These are phyloP conservation scores for Pichia inconspicua DNA, from an alignment of 1,139 yeast species.

Conservation along the genomic window DNA sequence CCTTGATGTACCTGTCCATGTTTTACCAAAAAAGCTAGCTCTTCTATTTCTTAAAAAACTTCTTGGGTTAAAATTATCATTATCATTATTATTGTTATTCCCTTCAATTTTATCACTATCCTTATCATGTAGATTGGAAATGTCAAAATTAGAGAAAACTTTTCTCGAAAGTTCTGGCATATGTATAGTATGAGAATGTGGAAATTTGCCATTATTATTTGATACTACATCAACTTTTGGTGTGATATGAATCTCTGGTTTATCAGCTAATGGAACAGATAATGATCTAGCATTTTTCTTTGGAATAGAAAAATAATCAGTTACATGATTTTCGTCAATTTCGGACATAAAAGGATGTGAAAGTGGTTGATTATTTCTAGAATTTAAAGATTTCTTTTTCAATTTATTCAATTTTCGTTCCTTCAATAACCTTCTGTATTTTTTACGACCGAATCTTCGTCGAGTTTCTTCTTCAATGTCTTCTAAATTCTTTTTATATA, in stretches of 20 bases:
- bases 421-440: slow-evolving; percentile 15
- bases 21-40: slow-evolving; percentile 21
- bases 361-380: slow-evolving; percentile 18
- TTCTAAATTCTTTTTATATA: neutral
- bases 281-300: slow-evolving; percentile 5
- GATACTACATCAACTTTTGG: slow-evolving; percentile 3
- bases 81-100: slow-evolving; percentile 1
- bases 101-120: neutral
- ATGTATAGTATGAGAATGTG: slow-evolving; percentile 9
- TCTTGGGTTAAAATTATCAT: neutral
- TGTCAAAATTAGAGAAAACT: slow-evolving; percentile 3
- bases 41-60: slow-evolving; percentile 14
- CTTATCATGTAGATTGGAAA: slow-evolving; percentile 10
- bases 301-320: slow-evolving; percentile 1
- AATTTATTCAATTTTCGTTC: slow-evolving; percentile 15
- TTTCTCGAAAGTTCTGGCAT: slow-evolving; percentile 9
- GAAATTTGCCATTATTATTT: slow-evolving; percentile 1
- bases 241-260: slow-evolving; percentile 6
- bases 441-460: slow-evolving; percentile 20
- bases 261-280: slow-evolving; percentile 6
- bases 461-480: neutral
- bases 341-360: neutral
- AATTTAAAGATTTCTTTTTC: slow-evolving; percentile 6
- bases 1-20: slow-evolving; percentile 17
- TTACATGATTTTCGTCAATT: neutral